Conservation (phyloP, 2,329 filamentous ascomycete species). For the Ophiosphaerella korrae region DNA sequence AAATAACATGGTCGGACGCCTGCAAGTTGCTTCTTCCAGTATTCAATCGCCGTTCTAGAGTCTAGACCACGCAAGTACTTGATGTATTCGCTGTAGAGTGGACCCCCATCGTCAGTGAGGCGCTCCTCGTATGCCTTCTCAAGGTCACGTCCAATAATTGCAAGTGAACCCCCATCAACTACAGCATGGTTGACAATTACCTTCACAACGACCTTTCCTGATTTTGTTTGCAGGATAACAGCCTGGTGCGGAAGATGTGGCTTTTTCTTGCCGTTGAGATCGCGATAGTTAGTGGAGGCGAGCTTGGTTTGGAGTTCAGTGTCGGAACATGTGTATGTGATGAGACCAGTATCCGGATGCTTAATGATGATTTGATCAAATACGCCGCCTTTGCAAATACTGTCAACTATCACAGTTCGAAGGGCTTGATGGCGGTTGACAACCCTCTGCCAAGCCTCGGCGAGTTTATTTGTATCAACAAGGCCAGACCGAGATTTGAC, state of each 20-base stretch:
- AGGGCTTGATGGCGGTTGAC: slow-evolving; percentile 41
- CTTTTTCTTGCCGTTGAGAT: slow-evolving; percentile 37
- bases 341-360: slow-evolving; percentile 27
- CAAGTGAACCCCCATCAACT: slow-evolving; percentile 41
- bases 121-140: slow-evolving; percentile 37
- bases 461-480: slow-evolving; percentile 30
- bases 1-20: slow-evolving; percentile 42
- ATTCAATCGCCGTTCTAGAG: slow-evolving; percentile 26
- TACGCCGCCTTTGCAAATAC: slow-evolving; percentile 41
- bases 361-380: slow-evolving; percentile 44
- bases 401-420: slow-evolving; percentile 42
- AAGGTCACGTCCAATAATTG: slow-evolving; percentile 38
- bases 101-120: slow-evolving; percentile 29
- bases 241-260: slow-evolving; percentile 42
- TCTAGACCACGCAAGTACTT: slow-evolving; percentile 34
- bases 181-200: slow-evolving; percentile 45
- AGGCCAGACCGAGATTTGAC: slow-evolving; percentile 26
- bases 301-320: slow-evolving; percentile 26
- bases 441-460: slow-evolving; percentile 37
- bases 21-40: slow-evolving; percentile 39
- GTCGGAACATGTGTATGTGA: slow-evolving; percentile 30
- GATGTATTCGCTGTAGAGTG: slow-evolving; percentile 45
- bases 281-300: slow-evolving; percentile 30
- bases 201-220: slow-evolving; percentile 38
- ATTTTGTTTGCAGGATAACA: slow-evolving; percentile 32